Base-by-base conservation (phyloP, 257 asterid genomes). In the Cinchona pubescens region DNA sequence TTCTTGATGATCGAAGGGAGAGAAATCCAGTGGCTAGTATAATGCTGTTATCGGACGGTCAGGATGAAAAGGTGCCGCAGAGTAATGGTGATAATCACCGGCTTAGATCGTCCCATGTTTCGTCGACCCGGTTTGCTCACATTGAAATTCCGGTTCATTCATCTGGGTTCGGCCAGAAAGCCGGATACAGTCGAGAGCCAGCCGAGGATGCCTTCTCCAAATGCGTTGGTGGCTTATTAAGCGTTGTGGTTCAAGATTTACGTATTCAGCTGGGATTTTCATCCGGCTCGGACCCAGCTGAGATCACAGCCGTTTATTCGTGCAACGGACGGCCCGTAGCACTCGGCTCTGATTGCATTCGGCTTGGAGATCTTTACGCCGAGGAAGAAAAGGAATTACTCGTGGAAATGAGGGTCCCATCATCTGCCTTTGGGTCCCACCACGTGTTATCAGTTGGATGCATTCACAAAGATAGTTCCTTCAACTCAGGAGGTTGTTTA, bases 171-270 rank as follows among this genome's bases (percentile, higher is more conserved):
- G 85, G 86, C 0, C 38, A 51, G 13, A 82, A 79, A 67, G 79
- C 80, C n/a, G 83, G 83, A 76, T 56, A 62, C 55, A 59, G 75
- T 56, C 83, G 81, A 29, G 88, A 87, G 43, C 93, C 95, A 35
- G 85, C 82, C 1, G 98, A 87, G 78, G 91, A 90, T 53, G 94
- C 97, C 0, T 92, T 92, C 72, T 85, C 97, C 7, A 92, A 87
- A 84, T 94, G 97, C 74, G 95, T 94, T 23, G 91, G 97, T 0
- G 97, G 96, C 4, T 78, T 94, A 25, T 15, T 94, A 1, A 90
- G 99, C 76, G 97, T 94, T 3, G 97, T 94, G 3, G 95, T 83
- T 42, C 96, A 90, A 37, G 97, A 94, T 70, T 71, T 92, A 70
- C 81, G 86, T 4, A 84, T 94, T 59, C 95, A 88, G 67, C 83